Evolutionary conservation across 106 monocot genomes (phyloP), one percentile per base, ranked within the genome.

Genomic region (Allium cepa): DNA sequence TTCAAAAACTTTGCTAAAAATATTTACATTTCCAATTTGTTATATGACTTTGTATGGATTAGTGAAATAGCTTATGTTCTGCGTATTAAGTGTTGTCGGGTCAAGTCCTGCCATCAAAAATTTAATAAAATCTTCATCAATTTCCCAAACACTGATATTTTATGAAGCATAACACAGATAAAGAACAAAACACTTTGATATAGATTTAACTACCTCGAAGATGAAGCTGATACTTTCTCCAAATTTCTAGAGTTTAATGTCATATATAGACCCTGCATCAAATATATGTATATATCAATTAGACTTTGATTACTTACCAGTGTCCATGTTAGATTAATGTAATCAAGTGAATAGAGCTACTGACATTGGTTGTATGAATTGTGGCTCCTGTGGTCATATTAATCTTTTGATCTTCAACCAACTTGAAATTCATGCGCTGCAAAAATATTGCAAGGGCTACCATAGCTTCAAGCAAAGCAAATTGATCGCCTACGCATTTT

Each of bases 301-400:
- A 27, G 45, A 17, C 11, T 47, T 9, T 12, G 16, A n/a, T 64
- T 7, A 64, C 15, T 47, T 47, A 16, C 48, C 13, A 15, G 11
- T 7, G 14, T 66, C 65, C 15, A 7, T 12, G 10, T 47, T 46
- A 27, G 13, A 46, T 63, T 63, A 26, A 66, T 50, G 22, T 9
- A 66, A 66, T 11, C n/a, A 49, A 17, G 18, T 18, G 49, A 46
- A 17, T 48, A 6, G 26, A 22, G 55, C 17, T 36, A 65, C 88
- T 77, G 84, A 97, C 96, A 76, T 92, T 88, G 17, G 92, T 87
- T 66, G 92, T 97, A 75, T 92, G 96, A 58, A 97, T 97, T 15
- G 96, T 97, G 47, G 96, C 96, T 66, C 96, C 96, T 26, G 96
- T 97, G 7, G 96, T 97, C 96, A 97, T 97, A 79, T 52, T 82